Conservation (phyloP, 768 basidiomycete species). For the Naganishia friedmannii region DNA sequence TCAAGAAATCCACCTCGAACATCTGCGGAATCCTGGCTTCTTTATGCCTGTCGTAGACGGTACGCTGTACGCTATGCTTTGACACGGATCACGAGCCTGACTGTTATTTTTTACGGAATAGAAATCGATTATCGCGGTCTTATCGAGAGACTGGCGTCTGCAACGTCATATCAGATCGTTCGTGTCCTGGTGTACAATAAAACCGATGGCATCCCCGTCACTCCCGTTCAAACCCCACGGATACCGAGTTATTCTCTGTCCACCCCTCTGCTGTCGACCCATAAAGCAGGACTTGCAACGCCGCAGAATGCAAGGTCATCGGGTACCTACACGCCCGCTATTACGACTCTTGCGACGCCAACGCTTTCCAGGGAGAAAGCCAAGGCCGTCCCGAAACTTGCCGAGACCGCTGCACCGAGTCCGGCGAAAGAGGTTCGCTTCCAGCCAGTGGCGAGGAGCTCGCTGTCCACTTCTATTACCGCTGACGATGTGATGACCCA, state of each 20-base stretch:
- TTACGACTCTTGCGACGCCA: not conserved
- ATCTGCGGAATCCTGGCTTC: slow-evolving; percentile 7
- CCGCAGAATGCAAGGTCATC: not conserved
- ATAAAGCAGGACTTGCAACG: not conserved
- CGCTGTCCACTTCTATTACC: slow-evolving; percentile 6
- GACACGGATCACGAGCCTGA: not conserved
- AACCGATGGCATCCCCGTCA: slow-evolving; percentile 13
- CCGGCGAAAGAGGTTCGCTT: not conserved
- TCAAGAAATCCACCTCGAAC: slow-evolving; percentile 16
- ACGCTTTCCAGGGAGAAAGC: not conserved
- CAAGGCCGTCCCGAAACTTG: not conserved
- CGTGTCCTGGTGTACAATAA: slow-evolving; percentile 11
- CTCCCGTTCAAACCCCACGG: not conserved
- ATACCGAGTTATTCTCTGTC: not conserved
- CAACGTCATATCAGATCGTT: slow-evolving; percentile 2
- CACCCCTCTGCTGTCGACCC: not conserved
- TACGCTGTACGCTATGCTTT: not conserved
- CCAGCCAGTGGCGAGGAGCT: slow-evolving; percentile 2
- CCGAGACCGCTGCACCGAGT: not conserved
- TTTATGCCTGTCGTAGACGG: slow-evolving; percentile 13
- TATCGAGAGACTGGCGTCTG: not conserved
- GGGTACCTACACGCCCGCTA: not conserved
- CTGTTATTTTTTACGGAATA: not conserved
- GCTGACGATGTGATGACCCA: slow-evolving; percentile 10
- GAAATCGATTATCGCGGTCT: slow-evolving; percentile 17